These are phyloP conservation scores for Mayamaea pseudoterrestris DNA, from an alignment of 108 stramenopile genomes.

Conservation along the genomic window DNA sequence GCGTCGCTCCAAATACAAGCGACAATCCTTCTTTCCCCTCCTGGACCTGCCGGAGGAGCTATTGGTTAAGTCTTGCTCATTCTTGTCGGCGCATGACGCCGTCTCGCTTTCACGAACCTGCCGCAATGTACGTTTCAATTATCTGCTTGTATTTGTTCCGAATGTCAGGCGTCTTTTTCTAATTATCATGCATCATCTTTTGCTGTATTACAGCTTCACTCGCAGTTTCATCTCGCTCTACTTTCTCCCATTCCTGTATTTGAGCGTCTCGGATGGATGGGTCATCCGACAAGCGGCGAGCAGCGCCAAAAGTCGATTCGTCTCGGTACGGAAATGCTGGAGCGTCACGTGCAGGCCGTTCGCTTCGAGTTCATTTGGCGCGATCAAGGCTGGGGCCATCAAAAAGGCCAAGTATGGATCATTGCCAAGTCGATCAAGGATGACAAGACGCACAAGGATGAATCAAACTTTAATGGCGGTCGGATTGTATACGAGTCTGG, in stretches of 20 bases:
- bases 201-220: too few relatives aligned
- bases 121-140: not conserved
- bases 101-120: not conserved
- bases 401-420: slow-evolving; percentile 4
- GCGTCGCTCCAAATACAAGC: too few relatives aligned
- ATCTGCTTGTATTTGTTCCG: not conserved
- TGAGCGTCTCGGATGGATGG: not conserved
- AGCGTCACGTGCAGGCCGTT: slow-evolving; percentile 6
- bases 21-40: not conserved
- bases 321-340: slow-evolving; percentile 1
- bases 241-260: not conserved
- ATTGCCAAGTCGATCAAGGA: not conserved
- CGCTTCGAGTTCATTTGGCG: slow-evolving; percentile 1
- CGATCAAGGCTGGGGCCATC: slow-evolving; percentile 18
- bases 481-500: slow-evolving; percentile 1
- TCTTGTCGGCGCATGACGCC: slow-evolving; percentile 5
- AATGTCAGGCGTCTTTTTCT: not conserved
- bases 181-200: too few relatives aligned
- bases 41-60: slow-evolving; percentile 1
- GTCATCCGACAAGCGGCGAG: not conserved
- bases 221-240: too few relatives aligned
- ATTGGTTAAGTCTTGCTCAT: not conserved
- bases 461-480: not conserved
- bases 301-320: not conserved
- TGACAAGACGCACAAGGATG: not conserved